Base-by-base conservation (phyloP, 2,329 filamentous ascomycete species). In the Beauveria scarabaeidicola region DNA sequence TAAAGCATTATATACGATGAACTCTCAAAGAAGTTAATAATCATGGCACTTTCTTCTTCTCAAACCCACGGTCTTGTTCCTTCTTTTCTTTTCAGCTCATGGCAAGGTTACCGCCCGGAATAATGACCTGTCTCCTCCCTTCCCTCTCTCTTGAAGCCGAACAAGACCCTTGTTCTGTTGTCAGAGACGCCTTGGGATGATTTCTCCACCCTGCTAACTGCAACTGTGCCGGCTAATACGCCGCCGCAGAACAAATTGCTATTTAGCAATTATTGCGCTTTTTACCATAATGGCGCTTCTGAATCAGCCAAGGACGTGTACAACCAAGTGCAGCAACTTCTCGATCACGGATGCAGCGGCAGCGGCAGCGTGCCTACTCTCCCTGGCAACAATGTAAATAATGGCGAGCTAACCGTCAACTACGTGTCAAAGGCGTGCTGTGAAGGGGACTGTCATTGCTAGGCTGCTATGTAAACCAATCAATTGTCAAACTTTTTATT, bases 401-500 rank as follows among this genome's bases (percentile, higher is more conserved):
- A 59, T 23, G 61, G 55, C 40, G 25, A 63, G 52, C 55, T 63
- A 2, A 59, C 59, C 2, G 46, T 63, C 27, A 59, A 63, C 46
- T 59, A 23, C 9, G 58, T 61, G 2, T 53, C 55, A 5, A 59
- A 55, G 2, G 29, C 55, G 10, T 55, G 55, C 47, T 63, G 55
- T 40, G 51, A 61, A 1, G 52, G 55, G 3, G n/a, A 52, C 29
- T 63, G 61, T 25, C 59, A 63, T 25, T 55, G 54, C 46, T 58
- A 57, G 40, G 32, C 15, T 36, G 32, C 5, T 15, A 36, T 36
- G 32, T 15, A 15, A 36, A 13, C 13, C 13, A 36, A 11, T 32
- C 29, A 32, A 4, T 5, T 32, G 13, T 36, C 5, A 6, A 15
- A 36, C 0, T 36, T 36, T 36, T 1, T 32, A 15, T 36, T 6